A percentile compares a stretch with the other conserved stretches of the same genome.
Conservation (phyloP, 352 stramenopile species). For the Phytophthora quininea region DNA sequence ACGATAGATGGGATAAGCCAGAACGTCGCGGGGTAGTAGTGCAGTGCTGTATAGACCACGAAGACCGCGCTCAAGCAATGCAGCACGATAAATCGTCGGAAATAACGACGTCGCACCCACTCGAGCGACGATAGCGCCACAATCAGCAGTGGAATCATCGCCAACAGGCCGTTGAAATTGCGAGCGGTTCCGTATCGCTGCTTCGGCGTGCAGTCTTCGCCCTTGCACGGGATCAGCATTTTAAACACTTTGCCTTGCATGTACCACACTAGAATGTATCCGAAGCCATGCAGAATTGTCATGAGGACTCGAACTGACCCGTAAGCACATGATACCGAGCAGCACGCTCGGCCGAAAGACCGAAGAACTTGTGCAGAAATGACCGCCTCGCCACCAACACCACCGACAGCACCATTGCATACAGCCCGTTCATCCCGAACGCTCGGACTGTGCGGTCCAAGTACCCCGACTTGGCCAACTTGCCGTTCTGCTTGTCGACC, state of each 20-base stretch:
- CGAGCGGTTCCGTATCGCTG: constrained; percentile 56
- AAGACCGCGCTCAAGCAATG: constrained; percentile 61
- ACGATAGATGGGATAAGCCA: constrained; percentile 64
- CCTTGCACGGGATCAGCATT: constrained; percentile 64
- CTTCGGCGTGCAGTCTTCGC: constrained; percentile 41
- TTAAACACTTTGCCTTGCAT: constrained; percentile 51
- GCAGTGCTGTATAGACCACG: constrained; percentile 53
- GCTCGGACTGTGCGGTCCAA: constrained; percentile 54
- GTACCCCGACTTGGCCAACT: constrained; percentile 65
- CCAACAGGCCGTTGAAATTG: constrained; percentile 70
- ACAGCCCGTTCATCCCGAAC: constrained; percentile 76
- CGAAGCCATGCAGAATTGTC: constrained; percentile 52
- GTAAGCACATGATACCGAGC: constrained; percentile 65
- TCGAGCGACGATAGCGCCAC: constrained; percentile 58
- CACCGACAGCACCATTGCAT: constrained; percentile 59
- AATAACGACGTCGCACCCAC: constrained; percentile 53
- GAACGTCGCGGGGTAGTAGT: constrained; percentile 70
- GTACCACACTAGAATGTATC: constrained; percentile 66
- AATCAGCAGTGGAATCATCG: constrained; percentile 45
- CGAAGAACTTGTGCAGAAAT: constrained; percentile 67
- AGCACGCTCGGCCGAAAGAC: constrained; percentile 61
- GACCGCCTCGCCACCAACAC: constrained; percentile 66
- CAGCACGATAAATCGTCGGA: constrained; percentile 58
- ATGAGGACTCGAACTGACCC: constrained; percentile 57
- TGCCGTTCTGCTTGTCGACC: constrained; percentile 66